Evolutionary conservation across 1,139 yeast species (phyloP), one percentile per base, ranked within the genome.

Genomic region (Geotrichum phurueaensis): DNA sequence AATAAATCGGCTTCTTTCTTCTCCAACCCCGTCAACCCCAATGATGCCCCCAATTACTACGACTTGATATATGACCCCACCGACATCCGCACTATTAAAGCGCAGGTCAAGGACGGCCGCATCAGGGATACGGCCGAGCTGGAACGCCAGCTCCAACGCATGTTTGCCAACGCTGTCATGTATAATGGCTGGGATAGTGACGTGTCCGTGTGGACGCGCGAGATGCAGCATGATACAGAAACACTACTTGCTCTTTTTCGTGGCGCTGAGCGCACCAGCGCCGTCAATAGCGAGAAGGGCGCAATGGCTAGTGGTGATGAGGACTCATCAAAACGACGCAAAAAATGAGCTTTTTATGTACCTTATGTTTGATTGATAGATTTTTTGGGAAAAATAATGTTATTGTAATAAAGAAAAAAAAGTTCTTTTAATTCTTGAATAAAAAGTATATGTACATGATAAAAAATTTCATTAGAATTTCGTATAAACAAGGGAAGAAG

Each of bases 121-220:
- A 81, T 88, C 51, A 78, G 80, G 57, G 70, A 70, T 31, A 72
- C 75, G 9, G 75, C 72, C 31, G 84, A 85, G 61, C 75, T 89
- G 31, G 91, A 88, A 67, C 77, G 87, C 60, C 89, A 86, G 64
- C 76, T 89, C 50, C 81, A 85, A 77, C 76, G 85, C 60, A 87
- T 89, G 95, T 87, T 86, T 75, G 88, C 94, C 58, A 89, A 89
- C 71, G 89, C 94, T 45, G 81, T 87, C 18, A 88, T 89, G 95
- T 88, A 85, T 73, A 89, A 88, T 71, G 82, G 83, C 63, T 80
- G 83, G 65, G 85, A 82, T 65, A 82, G 85, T 48, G 89, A 85
- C 62, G 79, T 86, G 67, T 83, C 82, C 31, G 74, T 75, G 51
- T 81, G 89, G 78, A 83, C 91, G 0, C 76, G 81, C 63, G 88